Percentiles rank a stretch among this genome's conserved stretches.
These are phyloP conservation scores for Pseudozyma sp. DNA, from an alignment of 1,284 basidiomycete genomes.

Conservation along the genomic window DNA sequence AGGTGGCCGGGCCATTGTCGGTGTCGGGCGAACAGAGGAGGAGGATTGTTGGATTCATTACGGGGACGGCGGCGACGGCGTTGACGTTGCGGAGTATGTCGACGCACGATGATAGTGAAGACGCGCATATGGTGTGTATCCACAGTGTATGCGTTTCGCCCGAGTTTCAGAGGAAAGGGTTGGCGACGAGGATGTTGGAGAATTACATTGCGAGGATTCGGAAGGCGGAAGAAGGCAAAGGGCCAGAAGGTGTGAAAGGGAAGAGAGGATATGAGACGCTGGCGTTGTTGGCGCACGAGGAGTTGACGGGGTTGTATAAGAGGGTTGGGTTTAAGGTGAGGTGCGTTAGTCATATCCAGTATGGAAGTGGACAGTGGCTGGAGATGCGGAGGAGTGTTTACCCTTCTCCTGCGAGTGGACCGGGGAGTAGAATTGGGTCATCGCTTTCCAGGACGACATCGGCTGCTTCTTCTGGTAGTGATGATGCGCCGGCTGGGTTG, in stretches of 20 bases:
- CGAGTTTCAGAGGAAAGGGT: conserved; percentile 51
- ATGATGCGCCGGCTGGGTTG: conserved; percentile 19
- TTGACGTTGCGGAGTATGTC: conserved; percentile 60
- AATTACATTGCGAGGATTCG: conserved; percentile 54
- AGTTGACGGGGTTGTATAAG: conserved; percentile 57
- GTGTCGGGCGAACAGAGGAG: conserved; percentile 43
- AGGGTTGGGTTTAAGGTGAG: conserved; percentile 59
- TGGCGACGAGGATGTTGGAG: conserved; percentile 55
- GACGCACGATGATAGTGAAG: conserved; percentile 50
- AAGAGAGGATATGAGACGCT: conserved; percentile 62
- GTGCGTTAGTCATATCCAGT: conserved; percentile 62
- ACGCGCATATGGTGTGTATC: conserved; percentile 65
- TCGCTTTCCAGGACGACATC: conserved; percentile 34
- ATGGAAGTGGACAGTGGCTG: conserved; percentile 60
- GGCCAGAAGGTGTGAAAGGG: conserved; percentile 41
- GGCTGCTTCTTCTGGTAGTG: conserved; percentile 29
- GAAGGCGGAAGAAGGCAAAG: conserved; percentile 48
- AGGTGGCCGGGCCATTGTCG: conserved; percentile 61
- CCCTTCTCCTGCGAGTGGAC: conserved; percentile 24
- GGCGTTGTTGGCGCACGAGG: conserved; percentile 60
- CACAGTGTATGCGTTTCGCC: conserved; percentile 61
- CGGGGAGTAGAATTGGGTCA: conserved; percentile 25
- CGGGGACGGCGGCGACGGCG: conserved; percentile 62
- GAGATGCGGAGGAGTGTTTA: conserved; percentile 64
- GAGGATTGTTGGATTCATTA: conserved; percentile 58